Base-by-base conservation (phyloP, 2,329 filamentous ascomycete species). In the Penicillium freii region DNA sequence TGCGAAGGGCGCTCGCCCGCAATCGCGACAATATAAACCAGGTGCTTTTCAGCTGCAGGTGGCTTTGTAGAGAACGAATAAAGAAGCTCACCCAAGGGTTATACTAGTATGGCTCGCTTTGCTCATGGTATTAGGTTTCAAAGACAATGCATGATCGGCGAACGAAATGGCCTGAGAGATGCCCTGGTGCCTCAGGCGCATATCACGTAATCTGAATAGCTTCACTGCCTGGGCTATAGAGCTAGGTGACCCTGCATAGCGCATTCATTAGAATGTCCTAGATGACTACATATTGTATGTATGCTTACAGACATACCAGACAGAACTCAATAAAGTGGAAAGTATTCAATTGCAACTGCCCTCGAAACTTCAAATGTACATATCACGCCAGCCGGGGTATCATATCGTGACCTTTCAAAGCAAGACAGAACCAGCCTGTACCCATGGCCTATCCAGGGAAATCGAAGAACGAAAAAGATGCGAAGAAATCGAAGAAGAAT, bases 351-450 rank as follows among this genome's bases (percentile, higher is more conserved):
- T 62, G 48, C 51, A 48, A 45, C 36, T 56, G 54, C 46, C 58
- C 52, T 60, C 36, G 39, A 47, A 55, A 33, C 10, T 51, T 43
- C 56, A 56, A 51, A 58, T 58, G 23, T 23, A 51, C 31, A 33
- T 56, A 57, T 61, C 55, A 60, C 56, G 56, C 57, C 59, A 63
- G 39, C 57, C 52, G 65, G 68, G 67, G 68, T 72, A 72, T 72
- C 69, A 71, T 67, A 59, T 66, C 63, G 62, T 69, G 61, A 64
- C 62, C 54, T 57, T 53, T 57, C 54, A 42, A 61, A 61, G 40
- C 49, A 59, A 59, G 68, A 62, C 54, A 64, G 56, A 63, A 62
- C 52, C 59, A 59, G 59, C 55, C 61, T 56, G 46, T 62, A 39
- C 51, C 54, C 48, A 65, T 34, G 58, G 39, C 51, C 31, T 47